Percentiles rank a stretch among this genome's conserved stretches.
Evolutionary conservation across 257 asterid species (phyloP).

Genomic region (Paraleonurus japonicus): DNA sequence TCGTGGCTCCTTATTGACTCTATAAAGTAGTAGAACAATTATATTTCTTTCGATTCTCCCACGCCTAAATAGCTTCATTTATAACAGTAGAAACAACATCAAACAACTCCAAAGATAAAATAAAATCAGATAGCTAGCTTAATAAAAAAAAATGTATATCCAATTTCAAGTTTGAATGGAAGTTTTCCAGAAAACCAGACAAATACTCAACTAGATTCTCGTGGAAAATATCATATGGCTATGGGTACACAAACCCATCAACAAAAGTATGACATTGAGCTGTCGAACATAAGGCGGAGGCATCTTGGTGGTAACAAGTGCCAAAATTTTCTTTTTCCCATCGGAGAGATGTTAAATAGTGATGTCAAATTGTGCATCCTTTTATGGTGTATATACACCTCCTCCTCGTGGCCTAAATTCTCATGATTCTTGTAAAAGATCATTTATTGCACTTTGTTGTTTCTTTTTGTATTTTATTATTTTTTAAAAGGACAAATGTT

Average conservation of each 20-base stretch:
- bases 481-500: too few species aligned
- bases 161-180: constrained; percentile 38
- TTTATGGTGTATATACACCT: too few species aligned
- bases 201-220: constrained; percentile 21
- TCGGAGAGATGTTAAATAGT: too few species aligned
- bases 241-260: neutral
- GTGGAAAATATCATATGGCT: neutral
- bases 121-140: too few species aligned
- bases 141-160: neutral
- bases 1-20: constrained; percentile 43
- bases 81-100: neutral
- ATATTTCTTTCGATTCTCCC: constrained; percentile 42
- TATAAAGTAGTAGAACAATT: constrained; percentile 55
- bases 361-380: too few species aligned
- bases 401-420: too few species aligned
- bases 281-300: neutral
- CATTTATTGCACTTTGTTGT: too few species aligned
- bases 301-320: too few species aligned
- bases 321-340: too few species aligned
- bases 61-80: constrained; percentile 45
- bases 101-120: neutral
- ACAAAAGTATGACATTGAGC: neutral
- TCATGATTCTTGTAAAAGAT: too few species aligned
- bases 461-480: too few species aligned
- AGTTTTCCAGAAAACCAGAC: constrained; percentile 41